Evolutionary conservation across 1,284 basidiomycete species (phyloP).

Genomic region (Cerrena zonata): DNA sequence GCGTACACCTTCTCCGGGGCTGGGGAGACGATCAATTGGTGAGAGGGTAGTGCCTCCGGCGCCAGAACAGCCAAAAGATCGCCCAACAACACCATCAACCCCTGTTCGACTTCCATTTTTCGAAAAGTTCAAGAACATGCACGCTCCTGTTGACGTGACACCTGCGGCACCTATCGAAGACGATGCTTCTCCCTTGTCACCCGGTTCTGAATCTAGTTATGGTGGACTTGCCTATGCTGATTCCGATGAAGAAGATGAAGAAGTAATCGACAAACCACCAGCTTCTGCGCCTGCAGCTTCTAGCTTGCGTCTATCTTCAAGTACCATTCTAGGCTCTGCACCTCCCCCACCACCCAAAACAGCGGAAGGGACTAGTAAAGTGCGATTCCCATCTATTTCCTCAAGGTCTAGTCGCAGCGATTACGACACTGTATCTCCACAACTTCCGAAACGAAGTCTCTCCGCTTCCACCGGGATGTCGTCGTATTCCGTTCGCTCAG

Average conservation of each 20-base stretch:
- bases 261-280: no score
- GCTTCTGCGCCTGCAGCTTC: slow-evolving; percentile 15
- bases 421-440: slow-evolving; percentile 21
- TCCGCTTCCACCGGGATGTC: slow-evolving; percentile 26
- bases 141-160: slow-evolving; percentile 19
- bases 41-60: slow-evolving; percentile 23
- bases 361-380: slow-evolving; percentile 13
- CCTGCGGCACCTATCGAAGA: slow-evolving; percentile 7
- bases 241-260: slow-evolving; percentile 21
- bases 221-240: slow-evolving; percentile 20
- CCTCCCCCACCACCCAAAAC: slow-evolving; percentile 5
- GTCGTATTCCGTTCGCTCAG: slow-evolving; percentile 20
- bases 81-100: slow-evolving; percentile 32
- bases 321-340: slow-evolving; percentile 4
- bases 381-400: slow-evolving; percentile 29
- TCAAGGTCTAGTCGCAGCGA: slow-evolving; percentile 4
- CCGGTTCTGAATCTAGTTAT: slow-evolving; percentile 27
- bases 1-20: slow-evolving; percentile 26
- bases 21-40: slow-evolving; percentile 14
- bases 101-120: slow-evolving; percentile 37
- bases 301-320: background rate
- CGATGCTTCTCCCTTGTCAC: slow-evolving; percentile 13
- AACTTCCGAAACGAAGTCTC: slow-evolving; percentile 21
- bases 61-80: slow-evolving; percentile 24
- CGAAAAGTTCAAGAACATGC: slow-evolving; percentile 41